Conservation (phyloP, 2,329 filamentous ascomycete genomes). For the Fonsecaea nubica region DNA sequence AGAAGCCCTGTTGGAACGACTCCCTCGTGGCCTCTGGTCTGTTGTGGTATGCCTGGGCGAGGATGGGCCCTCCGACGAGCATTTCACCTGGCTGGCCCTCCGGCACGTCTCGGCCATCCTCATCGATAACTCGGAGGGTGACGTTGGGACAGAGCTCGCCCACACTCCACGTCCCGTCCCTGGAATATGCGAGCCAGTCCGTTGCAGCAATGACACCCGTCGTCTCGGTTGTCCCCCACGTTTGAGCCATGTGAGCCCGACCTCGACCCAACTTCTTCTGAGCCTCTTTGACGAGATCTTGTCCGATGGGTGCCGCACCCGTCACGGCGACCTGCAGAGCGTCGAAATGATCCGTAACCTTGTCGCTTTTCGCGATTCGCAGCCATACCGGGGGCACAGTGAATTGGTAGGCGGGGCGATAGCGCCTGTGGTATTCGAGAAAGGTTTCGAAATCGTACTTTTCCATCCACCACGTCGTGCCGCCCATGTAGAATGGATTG, state of each 20-base stretch:
- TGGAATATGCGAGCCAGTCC: background rate
- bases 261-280: conserved; percentile 1
- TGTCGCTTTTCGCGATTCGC: background rate
- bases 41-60: background rate
- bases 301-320: background rate
- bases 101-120: background rate
- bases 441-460: background rate
- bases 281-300: background rate
- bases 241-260: background rate
- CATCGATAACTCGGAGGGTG: background rate
- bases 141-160: conserved; percentile 1
- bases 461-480: conserved; percentile 4
- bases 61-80: background rate
- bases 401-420: background rate
- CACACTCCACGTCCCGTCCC: background rate
- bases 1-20: background rate
- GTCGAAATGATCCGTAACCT: conserved; percentile 1
- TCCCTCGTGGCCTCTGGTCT: background rate
- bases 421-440: background rate
- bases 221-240: background rate
- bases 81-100: background rate
- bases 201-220: background rate
- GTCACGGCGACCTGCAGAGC: background rate
- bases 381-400: background rate
- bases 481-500: conserved; percentile 2